These are phyloP conservation scores for Wickerhamiella qilinensis DNA, from an alignment of 805 yeast species.

Conservation along the genomic window DNA sequence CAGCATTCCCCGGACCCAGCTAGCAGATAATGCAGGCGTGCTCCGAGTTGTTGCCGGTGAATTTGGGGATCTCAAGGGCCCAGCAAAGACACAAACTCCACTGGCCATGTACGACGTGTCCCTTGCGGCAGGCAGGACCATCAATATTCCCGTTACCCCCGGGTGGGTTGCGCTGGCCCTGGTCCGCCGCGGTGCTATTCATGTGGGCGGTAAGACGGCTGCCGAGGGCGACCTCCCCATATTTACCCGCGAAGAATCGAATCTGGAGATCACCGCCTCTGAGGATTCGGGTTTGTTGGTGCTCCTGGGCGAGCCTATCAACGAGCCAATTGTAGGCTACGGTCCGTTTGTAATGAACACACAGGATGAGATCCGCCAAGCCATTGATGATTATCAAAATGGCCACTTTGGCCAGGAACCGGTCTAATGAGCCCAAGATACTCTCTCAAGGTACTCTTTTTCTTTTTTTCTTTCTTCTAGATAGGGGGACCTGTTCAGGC, in stretches of 20 bases:
- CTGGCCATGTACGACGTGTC: slow-evolving; percentile 1
- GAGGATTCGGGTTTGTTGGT: slow-evolving; percentile 44
- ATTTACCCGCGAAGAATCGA: slow-evolving; percentile 30
- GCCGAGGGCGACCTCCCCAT: slow-evolving; percentile 20
- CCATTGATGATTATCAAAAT: slow-evolving; percentile 54
- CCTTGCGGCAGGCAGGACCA: not conserved
- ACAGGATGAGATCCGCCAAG: slow-evolving; percentile 47
- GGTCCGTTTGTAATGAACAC: slow-evolving; percentile 83
- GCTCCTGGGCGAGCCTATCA: slow-evolving; percentile 55
- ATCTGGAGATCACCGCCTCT: not conserved
- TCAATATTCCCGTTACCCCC: slow-evolving; percentile 4
- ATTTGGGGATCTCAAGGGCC: slow-evolving; percentile 34
- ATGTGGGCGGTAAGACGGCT: slow-evolving; percentile 31
- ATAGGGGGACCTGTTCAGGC: too few relatives aligned
- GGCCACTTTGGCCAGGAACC: slow-evolving; percentile 7
- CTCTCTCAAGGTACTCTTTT: too few relatives aligned
- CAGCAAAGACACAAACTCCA: slow-evolving; percentile 4
- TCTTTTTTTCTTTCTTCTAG: too few relatives aligned
- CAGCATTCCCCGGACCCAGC: slow-evolving; percentile 56
- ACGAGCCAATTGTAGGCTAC: slow-evolving; percentile 67
- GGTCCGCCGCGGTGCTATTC: slow-evolving; percentile 37
- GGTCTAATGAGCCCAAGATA: too few relatives aligned
- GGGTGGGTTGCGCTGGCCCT: slow-evolving; percentile 58
- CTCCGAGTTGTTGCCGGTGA: slow-evolving; percentile 61
- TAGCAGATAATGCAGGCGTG: slow-evolving; percentile 33